Evolutionary conservation across 495 filamentous ascomycete species (phyloP).

Genomic region (Ramalina intermedia): DNA sequence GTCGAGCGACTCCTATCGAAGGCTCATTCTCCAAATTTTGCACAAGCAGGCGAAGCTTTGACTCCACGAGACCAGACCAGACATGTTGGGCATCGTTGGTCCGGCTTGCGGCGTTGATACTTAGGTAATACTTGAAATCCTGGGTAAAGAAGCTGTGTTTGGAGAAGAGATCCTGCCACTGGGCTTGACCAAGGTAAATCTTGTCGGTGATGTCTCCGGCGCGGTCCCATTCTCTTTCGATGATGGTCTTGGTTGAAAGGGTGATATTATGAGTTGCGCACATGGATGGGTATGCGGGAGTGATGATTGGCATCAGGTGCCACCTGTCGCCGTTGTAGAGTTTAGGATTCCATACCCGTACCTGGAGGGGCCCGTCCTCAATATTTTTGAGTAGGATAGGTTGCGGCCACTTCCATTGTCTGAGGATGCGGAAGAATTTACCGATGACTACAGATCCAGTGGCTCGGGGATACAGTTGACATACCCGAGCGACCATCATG

Average conservation of each 20-base stretch:
- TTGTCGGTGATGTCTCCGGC: slow-evolving; percentile 65
- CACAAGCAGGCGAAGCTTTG: slow-evolving; percentile 74
- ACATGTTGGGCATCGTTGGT: slow-evolving; percentile 70
- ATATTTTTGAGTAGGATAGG: slow-evolving; percentile 81
- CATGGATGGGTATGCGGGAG: slow-evolving; percentile 90
- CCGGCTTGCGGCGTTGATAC: slow-evolving; percentile 70
- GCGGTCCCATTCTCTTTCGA: slow-evolving; percentile 67
- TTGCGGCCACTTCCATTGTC: slow-evolving; percentile 83
- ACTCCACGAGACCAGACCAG: slow-evolving; percentile 89
- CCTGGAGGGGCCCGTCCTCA: slow-evolving; percentile 65
- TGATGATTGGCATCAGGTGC: slow-evolving; percentile 96
- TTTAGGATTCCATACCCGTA: slow-evolving; percentile 89
- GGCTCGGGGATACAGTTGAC: slow-evolving; percentile 92
- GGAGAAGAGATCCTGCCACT: slow-evolving; percentile 78
- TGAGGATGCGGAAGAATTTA: slow-evolving; percentile 90
- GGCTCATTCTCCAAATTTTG: slow-evolving; percentile 59
- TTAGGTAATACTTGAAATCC: slow-evolving; percentile 89
- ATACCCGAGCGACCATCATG: slow-evolving; percentile 89
- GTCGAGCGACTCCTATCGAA: slow-evolving; percentile 69
- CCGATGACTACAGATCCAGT: slow-evolving; percentile 68
- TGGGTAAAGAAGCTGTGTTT: slow-evolving; percentile 84
- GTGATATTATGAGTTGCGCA: slow-evolving; percentile 91
- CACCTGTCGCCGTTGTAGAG: slow-evolving; percentile 65
- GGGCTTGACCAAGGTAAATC: slow-evolving; percentile 57
- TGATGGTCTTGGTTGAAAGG: slow-evolving; percentile 66